Base-by-base conservation (phyloP, 78 protist genomes). In the Bigelowiella natans region DNA sequence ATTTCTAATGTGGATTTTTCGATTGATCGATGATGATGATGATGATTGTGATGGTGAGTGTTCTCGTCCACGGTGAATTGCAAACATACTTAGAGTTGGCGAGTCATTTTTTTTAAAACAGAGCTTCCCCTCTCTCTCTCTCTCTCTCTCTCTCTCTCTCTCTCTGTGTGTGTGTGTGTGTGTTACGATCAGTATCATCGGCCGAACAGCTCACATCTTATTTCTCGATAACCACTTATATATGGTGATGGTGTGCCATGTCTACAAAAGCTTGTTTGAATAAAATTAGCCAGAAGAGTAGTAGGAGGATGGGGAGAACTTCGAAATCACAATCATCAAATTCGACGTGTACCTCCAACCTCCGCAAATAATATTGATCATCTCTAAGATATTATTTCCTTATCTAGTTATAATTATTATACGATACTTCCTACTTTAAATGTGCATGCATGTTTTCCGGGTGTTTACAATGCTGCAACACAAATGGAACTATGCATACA, bases 151-250 rank as follows among this genome's bases (percentile, higher is more conserved):
- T 51, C 7, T 51, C 7, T 51, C 7, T 51, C 7, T 51, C 7
- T 51, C 7, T 51, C 7, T 51, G 73, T 51, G 18, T 51, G 73
- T 51, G 18, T 51, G 18, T 51, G 18, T 18, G 18, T 51, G 18
- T 7, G 18, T 51, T 51, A 7, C 73, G 18, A 51, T 26, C 73
- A 51, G 73, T 37, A 85, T 85, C 7, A 85, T 85, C 38, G 87
- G 87, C 7, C 87, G 87, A 18, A 85, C 87, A 11, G 87, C 87
- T 11, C 87, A 85, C 87, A 85, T 85, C 38, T 11, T 34, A 18
- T 85, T 85, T 18, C 38, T 85, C 11, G 87, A 85, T 11, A 34
- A 85, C 11, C 87, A 34, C 11, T 11, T 85, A 37, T 85, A 85
- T 85, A 85, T 85, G 36, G 87, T 37, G 30, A 85, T 85, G 87